phyloP scores from a whole-genome alignment of 129 eudicot species.

The Centella asiatica region DNA sequence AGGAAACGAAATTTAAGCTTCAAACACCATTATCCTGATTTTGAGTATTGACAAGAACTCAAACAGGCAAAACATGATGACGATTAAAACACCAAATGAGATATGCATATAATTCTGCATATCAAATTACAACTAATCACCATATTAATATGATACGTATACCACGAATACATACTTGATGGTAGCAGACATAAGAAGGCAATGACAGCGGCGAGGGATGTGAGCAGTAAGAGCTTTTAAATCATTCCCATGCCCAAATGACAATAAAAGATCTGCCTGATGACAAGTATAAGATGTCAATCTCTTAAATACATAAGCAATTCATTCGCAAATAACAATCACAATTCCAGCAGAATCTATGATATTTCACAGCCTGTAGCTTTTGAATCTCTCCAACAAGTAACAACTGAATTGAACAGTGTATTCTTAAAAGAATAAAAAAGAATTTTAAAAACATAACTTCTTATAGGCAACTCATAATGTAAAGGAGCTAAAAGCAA shows the following conservation, averaged over 20 bases:
- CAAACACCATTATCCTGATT: no score
- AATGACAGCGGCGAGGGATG: slow-evolving; percentile 80
- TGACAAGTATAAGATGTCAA: slow-evolving; percentile 13
- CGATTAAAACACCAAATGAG: no score
- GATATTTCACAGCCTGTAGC: neutral
- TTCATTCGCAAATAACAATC: neutral
- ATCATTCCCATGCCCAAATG: slow-evolving; percentile 89
- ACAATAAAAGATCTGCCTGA: slow-evolving; percentile 97
- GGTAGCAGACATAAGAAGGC: slow-evolving; percentile 99
- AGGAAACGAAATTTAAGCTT: neutral
- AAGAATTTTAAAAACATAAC: no score
- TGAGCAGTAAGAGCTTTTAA: slow-evolving; percentile 70
- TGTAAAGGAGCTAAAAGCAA: neutral
- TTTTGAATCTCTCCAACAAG: neutral
- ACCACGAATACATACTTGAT: slow-evolving; percentile 43
- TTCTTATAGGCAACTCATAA: neutral
- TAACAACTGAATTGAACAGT: no score
- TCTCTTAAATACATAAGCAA: neutral
- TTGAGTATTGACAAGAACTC: no score
- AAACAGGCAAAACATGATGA: no score
- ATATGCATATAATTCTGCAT: neutral
- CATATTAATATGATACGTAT: neutral
- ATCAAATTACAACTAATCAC: neutral
- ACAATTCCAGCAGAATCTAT: neutral
- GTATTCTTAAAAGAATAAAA: no score